Evolutionary conservation across 768 basidiomycete genomes (phyloP), one percentile per base, ranked within the genome.

Genomic region (Leccinum truebloodii): DNA sequence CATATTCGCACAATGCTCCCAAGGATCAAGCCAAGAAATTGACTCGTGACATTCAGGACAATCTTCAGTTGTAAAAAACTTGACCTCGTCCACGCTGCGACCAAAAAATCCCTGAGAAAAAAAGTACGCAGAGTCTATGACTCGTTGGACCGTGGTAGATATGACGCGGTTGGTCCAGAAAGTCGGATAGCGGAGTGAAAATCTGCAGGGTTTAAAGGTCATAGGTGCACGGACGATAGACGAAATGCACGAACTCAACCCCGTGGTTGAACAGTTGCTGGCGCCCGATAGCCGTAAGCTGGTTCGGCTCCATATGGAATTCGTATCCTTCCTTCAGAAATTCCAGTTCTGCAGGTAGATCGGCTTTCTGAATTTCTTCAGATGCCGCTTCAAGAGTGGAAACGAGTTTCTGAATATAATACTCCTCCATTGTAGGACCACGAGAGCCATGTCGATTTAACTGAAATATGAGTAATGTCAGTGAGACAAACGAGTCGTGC

Each of bases 401-500:
- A 16, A 70, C 71, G 26, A 80, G 73, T 52, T 72, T 54, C 1
- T 64, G 62, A 51, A 79, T 75, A 60, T 64, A 72, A 26, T 20
- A 4, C 7, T 67, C 66, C 67, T 73, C 71, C 7, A 32, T 55
- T 14, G 59, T 59, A 10, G 77, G 79, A 62, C 70, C 75, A 44
- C 79, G 77, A 56, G 74, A 75, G 18, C 80, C 80, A 59, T 81
- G 80, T 16, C 79, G 66, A 59, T 76, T 75, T 64, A 80, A 69
- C 79, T 80, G 52, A 10, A 24, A 49, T 18, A 20, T 28, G 37
- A n/a, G 18, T 16, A 13, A 59, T 3, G 46, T 28, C 24, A 44
- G 41, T 48, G 46, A 18, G 26, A 1, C 18, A 3, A 30, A 9
- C 0, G 8, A 7, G 13, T 22, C 6, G 13, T 46, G 5, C 5